phyloP scores from a whole-genome alignment of 2,329 filamentous ascomycete species.

The Epichloe bromicola region DNA sequence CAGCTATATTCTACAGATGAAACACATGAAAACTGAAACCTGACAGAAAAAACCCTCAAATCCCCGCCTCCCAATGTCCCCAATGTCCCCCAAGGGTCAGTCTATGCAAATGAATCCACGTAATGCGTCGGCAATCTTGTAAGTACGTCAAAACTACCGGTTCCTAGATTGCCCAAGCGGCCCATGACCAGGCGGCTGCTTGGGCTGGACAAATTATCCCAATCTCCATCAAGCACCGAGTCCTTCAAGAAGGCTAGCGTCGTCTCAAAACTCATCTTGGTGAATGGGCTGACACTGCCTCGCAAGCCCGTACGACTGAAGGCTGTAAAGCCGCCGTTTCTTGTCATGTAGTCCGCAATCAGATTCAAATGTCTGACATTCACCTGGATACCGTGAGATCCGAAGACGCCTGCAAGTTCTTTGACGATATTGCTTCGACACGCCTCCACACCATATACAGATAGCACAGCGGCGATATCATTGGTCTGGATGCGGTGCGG shows the following conservation, averaged over 20 bases:
- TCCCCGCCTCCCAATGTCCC: not conserved
- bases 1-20: no score
- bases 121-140: conserved; percentile 44
- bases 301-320: conserved; percentile 87
- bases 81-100: no score
- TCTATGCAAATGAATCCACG: not conserved
- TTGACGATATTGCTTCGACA: conserved; percentile 75
- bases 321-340: conserved; percentile 73
- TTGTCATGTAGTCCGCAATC: conserved; percentile 97
- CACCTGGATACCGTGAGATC: conserved; percentile 80
- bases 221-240: conserved; percentile 79
- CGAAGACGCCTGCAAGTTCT: conserved; percentile 78
- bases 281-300: conserved; percentile 77
- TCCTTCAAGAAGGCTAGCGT: conserved; percentile 89
- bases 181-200: conserved; percentile 84
- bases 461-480: conserved; percentile 75
- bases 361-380: conserved; percentile 87
- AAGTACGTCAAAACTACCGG: conserved; percentile 83
- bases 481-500: conserved; percentile 82
- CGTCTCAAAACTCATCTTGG: conserved; percentile 99
- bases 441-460: conserved; percentile 85
- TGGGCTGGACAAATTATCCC: conserved; percentile 75
- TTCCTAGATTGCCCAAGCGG: conserved; percentile 68
- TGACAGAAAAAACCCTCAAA: not conserved
- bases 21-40: no score